phyloP scores from a whole-genome alignment of 2,329 filamentous ascomycete genomes.

The Diaporthe nobilis region DNA sequence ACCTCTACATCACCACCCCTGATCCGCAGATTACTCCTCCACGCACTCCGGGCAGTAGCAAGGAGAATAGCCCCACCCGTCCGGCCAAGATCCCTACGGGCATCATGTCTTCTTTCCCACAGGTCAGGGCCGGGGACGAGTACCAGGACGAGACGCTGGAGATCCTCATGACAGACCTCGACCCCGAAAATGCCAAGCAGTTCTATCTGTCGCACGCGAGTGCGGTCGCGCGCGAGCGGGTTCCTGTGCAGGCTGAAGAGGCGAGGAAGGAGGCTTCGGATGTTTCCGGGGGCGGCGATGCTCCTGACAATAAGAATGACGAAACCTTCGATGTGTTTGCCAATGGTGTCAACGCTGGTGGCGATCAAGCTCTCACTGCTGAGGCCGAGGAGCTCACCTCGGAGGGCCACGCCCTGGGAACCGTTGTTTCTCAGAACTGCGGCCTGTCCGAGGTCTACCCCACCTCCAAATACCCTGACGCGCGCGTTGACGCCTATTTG shows the following conservation, averaged over 20 bases:
- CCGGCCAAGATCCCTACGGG: slow-evolving; percentile 69
- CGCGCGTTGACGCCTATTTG: slow-evolving; percentile 94
- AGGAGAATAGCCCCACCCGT: slow-evolving; percentile 55
- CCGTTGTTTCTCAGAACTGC: slow-evolving; percentile 90
- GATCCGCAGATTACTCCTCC: slow-evolving; percentile 85
- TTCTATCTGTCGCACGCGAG: slow-evolving; percentile 82
- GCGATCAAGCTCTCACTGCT: slow-evolving; percentile 69
- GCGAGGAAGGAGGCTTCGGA: slow-evolving; percentile 72
- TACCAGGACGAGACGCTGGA: slow-evolving; percentile 82
- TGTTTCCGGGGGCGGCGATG: slow-evolving; percentile 58
- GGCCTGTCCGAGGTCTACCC: slow-evolving; percentile 93
- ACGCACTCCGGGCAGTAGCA: slow-evolving; percentile 75
- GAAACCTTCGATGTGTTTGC: slow-evolving; percentile 85
- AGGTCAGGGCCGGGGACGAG: slow-evolving; percentile 54
- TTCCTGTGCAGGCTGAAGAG: slow-evolving; percentile 76
- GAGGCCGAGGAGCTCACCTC: slow-evolving; percentile 85
- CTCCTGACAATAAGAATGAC: slow-evolving; percentile 57
- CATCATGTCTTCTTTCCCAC: slow-evolving; percentile 52
- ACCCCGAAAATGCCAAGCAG: slow-evolving; percentile 77
- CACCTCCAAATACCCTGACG: slow-evolving; percentile 87
- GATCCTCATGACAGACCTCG: slow-evolving; percentile 80
- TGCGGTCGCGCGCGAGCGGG: slow-evolving; percentile 87
- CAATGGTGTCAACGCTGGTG: slow-evolving; percentile 67
- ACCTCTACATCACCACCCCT: slow-evolving; percentile 94
- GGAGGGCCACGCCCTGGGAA: slow-evolving; percentile 93